Conservation (phyloP, 1,284 basidiomycete genomes). For the Boletellus deceptivus region DNA sequence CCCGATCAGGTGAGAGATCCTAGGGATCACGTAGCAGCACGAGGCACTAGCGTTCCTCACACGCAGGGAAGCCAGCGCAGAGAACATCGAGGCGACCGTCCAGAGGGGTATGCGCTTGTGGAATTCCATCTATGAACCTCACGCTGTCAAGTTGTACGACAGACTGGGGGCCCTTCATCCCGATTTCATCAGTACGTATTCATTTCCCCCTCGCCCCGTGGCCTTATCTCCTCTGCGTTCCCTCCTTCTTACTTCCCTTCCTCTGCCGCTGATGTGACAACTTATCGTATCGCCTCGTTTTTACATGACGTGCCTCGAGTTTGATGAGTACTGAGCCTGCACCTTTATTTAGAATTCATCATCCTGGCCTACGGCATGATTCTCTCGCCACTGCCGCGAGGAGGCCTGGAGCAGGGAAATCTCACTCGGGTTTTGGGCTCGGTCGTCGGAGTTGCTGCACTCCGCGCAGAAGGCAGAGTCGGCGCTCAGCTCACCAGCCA, state of each 20-base stretch:
- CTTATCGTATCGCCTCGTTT: conserved; percentile 32
- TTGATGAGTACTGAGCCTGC: conserved; percentile 30
- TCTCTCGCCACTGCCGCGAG: conserved; percentile 72
- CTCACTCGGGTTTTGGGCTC: conserved; percentile 86
- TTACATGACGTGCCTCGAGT: conserved; percentile 34
- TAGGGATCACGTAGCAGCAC: conserved; percentile 18
- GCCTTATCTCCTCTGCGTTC: conserved; percentile 30
- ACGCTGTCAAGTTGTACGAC: conserved; percentile 83
- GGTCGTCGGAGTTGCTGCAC: conserved; percentile 86
- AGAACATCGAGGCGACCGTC: conserved; percentile 66
- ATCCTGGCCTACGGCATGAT: conserved; percentile 90
- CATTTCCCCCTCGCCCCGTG: conserved; percentile 34
- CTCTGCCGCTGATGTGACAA: conserved; percentile 23
- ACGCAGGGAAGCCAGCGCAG: conserved; percentile 55
- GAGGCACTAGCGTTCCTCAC: conserved; percentile 26
- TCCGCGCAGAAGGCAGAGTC: conserved; percentile 87
- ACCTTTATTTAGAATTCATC: conserved; percentile 73
- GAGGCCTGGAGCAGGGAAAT: conserved; percentile 70
- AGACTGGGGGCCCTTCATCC: conserved; percentile 87
- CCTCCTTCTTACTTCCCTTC: too few species aligned
- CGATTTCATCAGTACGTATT: conserved; percentile 77
- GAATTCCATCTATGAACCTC: conserved; percentile 90
- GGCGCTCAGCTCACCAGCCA: conserved; percentile 91
- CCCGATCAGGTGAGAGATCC: conserved; percentile 59
- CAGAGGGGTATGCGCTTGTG: conserved; percentile 74